Conservation (phyloP, 805 yeast genomes). For the Metschnikowia aberdeeniae region DNA sequence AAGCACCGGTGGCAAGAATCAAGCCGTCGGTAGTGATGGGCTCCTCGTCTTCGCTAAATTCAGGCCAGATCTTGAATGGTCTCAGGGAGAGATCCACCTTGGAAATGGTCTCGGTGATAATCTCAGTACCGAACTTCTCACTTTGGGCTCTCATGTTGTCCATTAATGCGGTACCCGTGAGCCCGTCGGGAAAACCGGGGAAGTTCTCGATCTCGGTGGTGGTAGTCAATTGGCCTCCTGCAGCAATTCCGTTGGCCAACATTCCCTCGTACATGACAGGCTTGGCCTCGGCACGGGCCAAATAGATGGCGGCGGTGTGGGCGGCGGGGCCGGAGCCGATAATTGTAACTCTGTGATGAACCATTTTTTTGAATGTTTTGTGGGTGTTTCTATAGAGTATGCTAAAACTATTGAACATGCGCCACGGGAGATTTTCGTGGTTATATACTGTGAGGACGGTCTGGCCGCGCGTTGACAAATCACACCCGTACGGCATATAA, state of each 20-base stretch:
- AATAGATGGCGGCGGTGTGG: slow-evolving; percentile 96
- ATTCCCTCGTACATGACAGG: slow-evolving; percentile 94
- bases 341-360: slow-evolving; percentile 78
- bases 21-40: slow-evolving; percentile 92
- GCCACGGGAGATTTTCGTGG: not conserved
- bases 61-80: slow-evolving; percentile 97
- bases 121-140: slow-evolving; percentile 82
- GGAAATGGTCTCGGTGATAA: slow-evolving; percentile 91
- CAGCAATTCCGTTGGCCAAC: slow-evolving; percentile 96
- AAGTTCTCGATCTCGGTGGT: slow-evolving; percentile 98
- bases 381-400: not conserved
- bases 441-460: slow-evolving; percentile 5
- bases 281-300: slow-evolving; percentile 93
- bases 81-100: slow-evolving; percentile 82
- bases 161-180: slow-evolving; percentile 85
- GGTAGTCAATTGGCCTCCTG: slow-evolving; percentile 98
- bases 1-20: slow-evolving; percentile 95
- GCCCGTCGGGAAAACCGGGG: slow-evolving; percentile 97
- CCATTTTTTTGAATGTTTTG: slow-evolving; percentile 47
- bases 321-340: slow-evolving; percentile 99
- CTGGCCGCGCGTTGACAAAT: slow-evolving; percentile 14
- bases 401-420: not conserved
- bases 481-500: slow-evolving; percentile 4
- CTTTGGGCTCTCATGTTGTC: slow-evolving; percentile 92
- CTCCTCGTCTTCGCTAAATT: slow-evolving; percentile 86